Percentiles rank a stretch among this genome's conserved stretches.
Conservation (phyloP, 225 moss, liverwort and hornwort species). For the Pseudoscleropodium purum region DNA sequence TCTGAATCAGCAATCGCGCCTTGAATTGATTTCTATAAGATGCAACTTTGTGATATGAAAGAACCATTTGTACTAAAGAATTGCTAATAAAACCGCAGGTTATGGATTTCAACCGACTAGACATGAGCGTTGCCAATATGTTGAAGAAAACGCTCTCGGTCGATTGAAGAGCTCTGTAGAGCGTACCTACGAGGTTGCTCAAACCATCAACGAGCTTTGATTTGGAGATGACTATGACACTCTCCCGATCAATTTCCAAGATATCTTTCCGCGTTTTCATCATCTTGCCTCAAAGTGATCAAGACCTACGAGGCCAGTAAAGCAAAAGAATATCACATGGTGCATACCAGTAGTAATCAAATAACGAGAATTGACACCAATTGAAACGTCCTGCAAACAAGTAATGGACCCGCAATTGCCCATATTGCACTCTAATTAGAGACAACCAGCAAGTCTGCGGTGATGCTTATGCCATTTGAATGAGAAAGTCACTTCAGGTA, state of each 20-base stretch:
- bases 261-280: constrained; percentile 30
- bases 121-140: neutral
- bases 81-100: neutral
- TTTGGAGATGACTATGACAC: constrained; percentile 38
- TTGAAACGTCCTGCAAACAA: neutral
- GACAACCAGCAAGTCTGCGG: neutral
- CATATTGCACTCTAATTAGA: neutral
- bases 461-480: neutral
- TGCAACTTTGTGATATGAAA: neutral
- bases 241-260: constrained; percentile 51
- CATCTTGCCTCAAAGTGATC: constrained; percentile 11
- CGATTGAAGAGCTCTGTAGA: neutral
- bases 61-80: neutral
- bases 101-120: neutral
- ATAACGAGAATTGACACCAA: neutral
- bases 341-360: neutral
- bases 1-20: neutral
- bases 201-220: constrained; percentile 45
- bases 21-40: neutral
- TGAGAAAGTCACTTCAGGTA: neutral
- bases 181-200: constrained; percentile 35
- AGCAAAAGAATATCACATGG: neutral
- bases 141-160: neutral
- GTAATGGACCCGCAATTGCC: neutral
- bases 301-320: neutral